phyloP scores from a whole-genome alignment of 2,329 filamentous ascomycete species.

The Emergomyces pasteurianus region DNA sequence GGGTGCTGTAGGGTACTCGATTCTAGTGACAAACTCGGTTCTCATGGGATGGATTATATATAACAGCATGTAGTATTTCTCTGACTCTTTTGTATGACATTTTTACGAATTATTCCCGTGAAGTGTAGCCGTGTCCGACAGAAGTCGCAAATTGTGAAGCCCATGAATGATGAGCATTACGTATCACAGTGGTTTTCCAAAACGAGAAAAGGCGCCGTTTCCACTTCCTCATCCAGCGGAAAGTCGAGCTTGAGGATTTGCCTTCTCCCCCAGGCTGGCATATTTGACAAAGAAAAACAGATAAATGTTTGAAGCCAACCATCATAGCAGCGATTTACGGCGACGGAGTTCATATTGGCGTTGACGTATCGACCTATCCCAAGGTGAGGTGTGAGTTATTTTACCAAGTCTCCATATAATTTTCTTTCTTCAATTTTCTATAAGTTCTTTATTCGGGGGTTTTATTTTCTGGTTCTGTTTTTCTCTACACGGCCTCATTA shows the following conservation, averaged over 20 bases:
- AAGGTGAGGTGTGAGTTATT: too few species aligned
- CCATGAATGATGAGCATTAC: background rate
- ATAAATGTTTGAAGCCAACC: background rate
- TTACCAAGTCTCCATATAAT: too few species aligned
- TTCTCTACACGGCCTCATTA: background rate
- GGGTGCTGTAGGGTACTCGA: slow-evolving; percentile 30
- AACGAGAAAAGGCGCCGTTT: too few species aligned
- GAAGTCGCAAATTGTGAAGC: background rate
- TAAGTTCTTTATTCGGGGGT: too few species aligned
- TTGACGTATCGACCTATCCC: too few species aligned
- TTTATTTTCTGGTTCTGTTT: too few species aligned
- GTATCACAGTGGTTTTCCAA: background rate
- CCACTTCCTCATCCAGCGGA: background rate
- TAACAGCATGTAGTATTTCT: background rate
- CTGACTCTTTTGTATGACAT: background rate
- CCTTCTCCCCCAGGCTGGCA: background rate
- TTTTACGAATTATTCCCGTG: background rate
- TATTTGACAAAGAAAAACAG: background rate
- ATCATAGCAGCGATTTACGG: background rate
- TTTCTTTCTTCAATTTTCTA: too few species aligned
- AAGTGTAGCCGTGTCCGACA: background rate
- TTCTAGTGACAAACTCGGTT: slow-evolving; percentile 31
- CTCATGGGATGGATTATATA: slow-evolving; percentile 26
- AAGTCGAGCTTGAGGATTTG: background rate
- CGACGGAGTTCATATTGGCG: background rate